These are phyloP conservation scores for Dendrostoma leiphaemia DNA, from an alignment of 2,329 filamentous ascomycete genomes.

Conservation along the genomic window DNA sequence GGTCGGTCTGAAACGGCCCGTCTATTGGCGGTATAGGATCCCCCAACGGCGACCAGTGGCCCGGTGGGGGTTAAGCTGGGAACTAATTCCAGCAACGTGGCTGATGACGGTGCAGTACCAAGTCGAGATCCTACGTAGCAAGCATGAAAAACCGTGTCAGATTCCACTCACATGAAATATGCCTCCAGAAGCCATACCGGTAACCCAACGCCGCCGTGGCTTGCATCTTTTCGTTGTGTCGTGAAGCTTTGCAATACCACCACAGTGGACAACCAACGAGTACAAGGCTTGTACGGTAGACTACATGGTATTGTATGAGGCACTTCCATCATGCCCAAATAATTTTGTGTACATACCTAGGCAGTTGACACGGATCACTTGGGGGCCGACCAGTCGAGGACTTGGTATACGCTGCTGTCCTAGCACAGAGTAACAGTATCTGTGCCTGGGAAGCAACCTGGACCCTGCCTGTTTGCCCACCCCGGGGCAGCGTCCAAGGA, in stretches of 20 bases:
- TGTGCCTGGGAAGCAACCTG: neutral
- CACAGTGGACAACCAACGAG: neutral
- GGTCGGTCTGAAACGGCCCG: neutral
- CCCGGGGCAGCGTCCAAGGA: too few relatives aligned
- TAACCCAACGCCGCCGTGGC: neutral
- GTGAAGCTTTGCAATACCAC: conserved; percentile 2
- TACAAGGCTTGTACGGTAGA: too few relatives aligned
- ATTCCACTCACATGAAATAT: neutral
- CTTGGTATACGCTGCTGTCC: too few relatives aligned
- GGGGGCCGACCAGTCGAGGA: too few relatives aligned
- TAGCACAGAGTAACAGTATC: neutral
- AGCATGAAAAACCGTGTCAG: neutral
- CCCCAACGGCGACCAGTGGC: neutral
- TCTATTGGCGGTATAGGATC: too few relatives aligned
- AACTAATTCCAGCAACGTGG: neutral
- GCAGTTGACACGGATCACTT: too few relatives aligned
- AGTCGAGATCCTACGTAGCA: neutral
- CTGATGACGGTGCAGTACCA: neutral
- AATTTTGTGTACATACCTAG: too few relatives aligned
- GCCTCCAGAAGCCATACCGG: neutral
- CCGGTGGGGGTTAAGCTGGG: neutral
- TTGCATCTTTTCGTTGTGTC: neutral
- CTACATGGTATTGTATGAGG: too few relatives aligned
- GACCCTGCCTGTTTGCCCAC: too few relatives aligned
- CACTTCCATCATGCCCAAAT: neutral